Base-by-base conservation (phyloP, 1,139 yeast species). In the Saccharomycopsis phalli region DNA sequence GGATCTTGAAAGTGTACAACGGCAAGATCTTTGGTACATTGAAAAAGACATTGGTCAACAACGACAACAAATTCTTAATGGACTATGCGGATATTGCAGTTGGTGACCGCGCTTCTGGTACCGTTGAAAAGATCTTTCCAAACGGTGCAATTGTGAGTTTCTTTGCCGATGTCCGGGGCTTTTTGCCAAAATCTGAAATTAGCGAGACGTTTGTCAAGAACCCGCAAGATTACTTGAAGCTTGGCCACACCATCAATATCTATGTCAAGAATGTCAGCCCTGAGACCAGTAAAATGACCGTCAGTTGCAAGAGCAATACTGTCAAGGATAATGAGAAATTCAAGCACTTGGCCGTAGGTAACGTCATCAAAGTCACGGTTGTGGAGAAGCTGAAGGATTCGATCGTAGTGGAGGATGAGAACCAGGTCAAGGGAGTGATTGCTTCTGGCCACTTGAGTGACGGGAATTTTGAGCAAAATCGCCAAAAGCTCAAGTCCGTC, bases 241-340 rank as follows among this genome's bases (percentile, higher is more conserved):
- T 83, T 19, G 95, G 95, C 2, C 98, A 91, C 62, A 81, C 95
- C 4, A 80, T 91, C 33, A 66, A 69, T 26, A 93, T 83, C 4
- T 74, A 80, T 51, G 65, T 91, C 22, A 54, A 79, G 35, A 63
- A 66, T 31, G 73, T 80, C 34, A 77, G 81, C 49, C 59, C 68
- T 20, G 75, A 69, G 13, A 64, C 65, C 26, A 65, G 71, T 34
- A 73, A 80, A 53, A 63, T 87, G 48, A 61, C 74, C 26, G 94
- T 82, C 2, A 78, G 94, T 36, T 79, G 93, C 53, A 74, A 40
- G 27, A 20, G 40, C n/a, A 38, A 81, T 56, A 74, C 81, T n/a
- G 16, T 13, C 18, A 20, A 11, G n/a, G 20, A 20, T 4, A 16
- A 10, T 5, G 21, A 64, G 20, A 65, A 66, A 1, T 63, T 84